phyloP scores from a whole-genome alignment of 805 yeast species.

The Ogataea wickerhamii region DNA sequence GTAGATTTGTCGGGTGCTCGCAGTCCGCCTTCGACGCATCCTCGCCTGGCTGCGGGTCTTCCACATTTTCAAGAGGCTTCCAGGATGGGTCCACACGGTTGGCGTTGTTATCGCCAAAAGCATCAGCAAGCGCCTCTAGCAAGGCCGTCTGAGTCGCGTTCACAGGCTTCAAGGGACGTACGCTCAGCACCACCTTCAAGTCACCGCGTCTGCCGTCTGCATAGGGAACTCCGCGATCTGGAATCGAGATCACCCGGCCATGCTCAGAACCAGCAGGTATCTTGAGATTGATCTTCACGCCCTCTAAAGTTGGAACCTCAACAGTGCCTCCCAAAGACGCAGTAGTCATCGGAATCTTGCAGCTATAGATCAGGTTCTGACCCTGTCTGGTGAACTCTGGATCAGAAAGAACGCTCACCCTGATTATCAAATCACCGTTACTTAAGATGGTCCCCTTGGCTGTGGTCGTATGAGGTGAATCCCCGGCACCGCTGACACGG shows the following conservation, averaged over 20 bases:
- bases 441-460: constrained; percentile 64
- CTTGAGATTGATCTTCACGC: constrained; percentile 68
- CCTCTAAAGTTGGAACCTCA: constrained; percentile 82
- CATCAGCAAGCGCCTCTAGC: constrained; percentile 92
- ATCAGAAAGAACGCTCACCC: constrained; percentile 77
- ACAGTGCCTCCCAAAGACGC: constrained; percentile 94
- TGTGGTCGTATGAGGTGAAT: constrained; percentile 74
- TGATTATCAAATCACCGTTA: constrained; percentile 85
- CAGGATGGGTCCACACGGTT: constrained; percentile 57
- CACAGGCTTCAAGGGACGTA: constrained; percentile 68
- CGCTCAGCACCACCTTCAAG: constrained; percentile 68
- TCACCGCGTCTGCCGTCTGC: constrained; percentile 63
- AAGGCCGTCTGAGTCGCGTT: constrained; percentile 84
- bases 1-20: constrained; percentile 46
- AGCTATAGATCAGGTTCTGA: constrained; percentile 59
- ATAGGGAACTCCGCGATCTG: constrained; percentile 84
- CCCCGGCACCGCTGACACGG: constrained; percentile 85
- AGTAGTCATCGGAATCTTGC: constrained; percentile 85
- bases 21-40: constrained; percentile 12
- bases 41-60: constrained; percentile 4
- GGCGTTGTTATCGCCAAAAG: constrained; percentile 77
- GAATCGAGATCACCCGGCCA: constrained; percentile 69
- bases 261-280: constrained; percentile 82
- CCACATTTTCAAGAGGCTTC: constrained; percentile 33
- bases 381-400: constrained; percentile 63